A percentile compares a stretch with the other conserved stretches of the same genome.
phyloP scores from a whole-genome alignment of 768 basidiomycete genomes.

The Scleroderma citrinum region DNA sequence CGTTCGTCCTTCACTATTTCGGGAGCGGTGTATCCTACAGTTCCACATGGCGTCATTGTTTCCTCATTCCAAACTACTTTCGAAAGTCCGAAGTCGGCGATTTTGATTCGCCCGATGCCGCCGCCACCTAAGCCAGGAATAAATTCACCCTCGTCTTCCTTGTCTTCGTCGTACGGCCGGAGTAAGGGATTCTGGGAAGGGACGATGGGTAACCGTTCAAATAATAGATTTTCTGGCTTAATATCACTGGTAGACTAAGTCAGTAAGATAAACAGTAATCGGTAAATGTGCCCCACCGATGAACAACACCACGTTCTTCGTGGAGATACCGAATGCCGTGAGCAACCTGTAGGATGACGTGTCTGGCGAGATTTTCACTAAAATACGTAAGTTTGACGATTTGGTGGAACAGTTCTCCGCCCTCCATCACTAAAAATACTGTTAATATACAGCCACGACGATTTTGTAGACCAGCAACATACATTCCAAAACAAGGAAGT shows the following conservation, averaged over 20 bases:
- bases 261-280: neutral
- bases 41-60: slow-evolving; percentile 99
- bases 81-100: slow-evolving; percentile 95
- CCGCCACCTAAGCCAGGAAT: slow-evolving; percentile 89
- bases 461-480: slow-evolving; percentile 26
- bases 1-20: slow-evolving; percentile 99
- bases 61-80: slow-evolving; percentile 99
- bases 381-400: slow-evolving; percentile 99
- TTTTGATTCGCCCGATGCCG: slow-evolving; percentile 96
- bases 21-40: slow-evolving; percentile 97
- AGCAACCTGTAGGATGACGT: slow-evolving; percentile 95
- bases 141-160: slow-evolving; percentile 98
- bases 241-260: slow-evolving; percentile 55
- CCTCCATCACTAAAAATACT: slow-evolving; percentile 76
- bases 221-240: slow-evolving; percentile 96
- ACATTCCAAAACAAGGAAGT: slow-evolving; percentile 92
- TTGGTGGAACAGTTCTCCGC: slow-evolving; percentile 97
- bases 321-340: slow-evolving; percentile 93
- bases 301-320: slow-evolving; percentile 96
- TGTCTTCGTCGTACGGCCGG: slow-evolving; percentile 95
- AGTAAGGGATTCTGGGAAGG: slow-evolving; percentile 71
- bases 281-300: slow-evolving; percentile 49
- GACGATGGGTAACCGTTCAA: slow-evolving; percentile 86
- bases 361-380: slow-evolving; percentile 92
- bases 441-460: slow-evolving; percentile 7